Evolutionary conservation across 1,284 basidiomycete species (phyloP), one percentile per base, ranked within the genome.

Genomic region (Rhodotorula sp.): DNA sequence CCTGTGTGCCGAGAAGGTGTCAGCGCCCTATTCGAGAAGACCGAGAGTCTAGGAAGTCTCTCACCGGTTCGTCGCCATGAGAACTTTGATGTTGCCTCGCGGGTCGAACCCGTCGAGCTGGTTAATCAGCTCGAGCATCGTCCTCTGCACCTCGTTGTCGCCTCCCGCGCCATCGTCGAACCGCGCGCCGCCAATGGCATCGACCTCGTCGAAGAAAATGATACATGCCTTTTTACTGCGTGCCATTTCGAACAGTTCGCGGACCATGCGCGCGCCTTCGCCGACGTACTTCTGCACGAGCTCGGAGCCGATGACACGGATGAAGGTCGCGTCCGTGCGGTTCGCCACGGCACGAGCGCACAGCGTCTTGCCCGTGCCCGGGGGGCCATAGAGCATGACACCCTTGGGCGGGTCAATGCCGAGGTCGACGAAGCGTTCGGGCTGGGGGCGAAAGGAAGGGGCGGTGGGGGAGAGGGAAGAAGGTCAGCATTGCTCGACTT

Each of bases 371-470:
- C 97, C 97, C 15, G 97, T 99, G 79, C 97, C 97, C 5, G 97
- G 97, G 67, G 97, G 97, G 10, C 82, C 97, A 80, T 91, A 99
- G 17, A 99, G 87, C 65, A 99, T 87, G 39, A 99, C 93, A 81
- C 97, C 97, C 82, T 99, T 99, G 19, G 97, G 97, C 44, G 97
- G 97, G 83, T 99, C 97, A 78, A 99, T 99, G 81, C 97, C 97
- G 73, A 99, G 90, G 75, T 93, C 94, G 75, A 96, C 95, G 78
- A 98, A 99, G 64, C 94, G 90, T 84, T 98, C 97, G 37, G 97
- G 97, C 92, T 97, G 80, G 22, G 41, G 6, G 41, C 8, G 56
- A 36, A 17, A 2, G 44, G 44, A n/a, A n/a, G n/a, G n/a, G n/a
- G n/a, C n/a, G n/a, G n/a, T n/a, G n/a, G 17, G 8, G 37, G 29